Percentiles rank a stretch among this genome's conserved stretches.
phyloP scores from a whole-genome alignment of 2,329 filamentous ascomycete genomes.

The Aspergillus fumigatiaffinis region DNA sequence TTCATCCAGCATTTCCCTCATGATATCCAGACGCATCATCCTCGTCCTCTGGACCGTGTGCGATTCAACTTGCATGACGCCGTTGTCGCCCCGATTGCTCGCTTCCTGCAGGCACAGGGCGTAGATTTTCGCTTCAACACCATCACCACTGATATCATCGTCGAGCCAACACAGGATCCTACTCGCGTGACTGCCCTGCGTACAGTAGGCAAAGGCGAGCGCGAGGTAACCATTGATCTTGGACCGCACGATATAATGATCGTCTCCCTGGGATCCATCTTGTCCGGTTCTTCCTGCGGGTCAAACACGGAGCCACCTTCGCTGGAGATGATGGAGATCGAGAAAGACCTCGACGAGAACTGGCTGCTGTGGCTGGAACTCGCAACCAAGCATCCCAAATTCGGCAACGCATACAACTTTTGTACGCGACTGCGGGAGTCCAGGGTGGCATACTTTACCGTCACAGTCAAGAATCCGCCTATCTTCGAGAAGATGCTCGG shows the following conservation, averaged over 20 bases:
- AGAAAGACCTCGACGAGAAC: constrained; percentile 34
- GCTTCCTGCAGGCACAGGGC: constrained; percentile 19
- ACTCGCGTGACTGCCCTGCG: constrained; percentile 24
- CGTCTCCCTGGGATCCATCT: constrained; percentile 38
- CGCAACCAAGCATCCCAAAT: constrained; percentile 30
- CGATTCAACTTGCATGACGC: constrained; percentile 26
- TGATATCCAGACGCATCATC: constrained; percentile 15
- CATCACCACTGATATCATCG: constrained; percentile 23
- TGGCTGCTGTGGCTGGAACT: constrained; percentile 44
- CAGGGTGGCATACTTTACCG: constrained; percentile 40
- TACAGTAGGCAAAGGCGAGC: constrained; percentile 14
- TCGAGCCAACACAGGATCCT: constrained; percentile 5
- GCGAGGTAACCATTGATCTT: constrained; percentile 19
- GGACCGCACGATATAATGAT: constrained; percentile 36
- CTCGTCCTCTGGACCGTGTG: constrained; percentile 16
- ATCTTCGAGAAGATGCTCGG: constrained; percentile 25
- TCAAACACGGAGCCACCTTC: constrained; percentile 28
- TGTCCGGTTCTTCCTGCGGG: constrained; percentile 32
- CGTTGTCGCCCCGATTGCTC: constrained; percentile 20
- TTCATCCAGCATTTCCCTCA: constrained; percentile 19
- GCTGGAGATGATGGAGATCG: constrained; percentile 19
- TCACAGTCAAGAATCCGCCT: constrained; percentile 33
- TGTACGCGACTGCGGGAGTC: constrained; percentile 34
- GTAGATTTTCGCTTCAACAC: constrained; percentile 27
- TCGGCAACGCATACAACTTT: constrained; percentile 43